Evolutionary conservation across 805 yeast genomes (phyloP), one percentile per base, ranked within the genome.

Genomic region (Schizosaccharomyces lindneri): DNA sequence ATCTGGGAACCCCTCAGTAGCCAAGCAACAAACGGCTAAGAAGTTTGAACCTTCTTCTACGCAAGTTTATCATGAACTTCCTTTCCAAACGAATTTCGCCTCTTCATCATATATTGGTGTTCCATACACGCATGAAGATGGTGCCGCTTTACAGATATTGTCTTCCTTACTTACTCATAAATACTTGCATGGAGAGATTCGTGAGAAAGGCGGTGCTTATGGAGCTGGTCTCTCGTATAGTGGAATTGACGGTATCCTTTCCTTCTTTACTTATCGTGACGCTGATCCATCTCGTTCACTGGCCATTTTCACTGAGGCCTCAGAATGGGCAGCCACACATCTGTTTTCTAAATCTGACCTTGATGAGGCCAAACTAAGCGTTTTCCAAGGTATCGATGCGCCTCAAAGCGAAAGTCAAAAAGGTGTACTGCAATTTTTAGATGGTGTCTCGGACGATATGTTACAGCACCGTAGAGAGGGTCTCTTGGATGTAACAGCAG

Each of bases 191-290:
- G 79, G 87, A 13, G 95, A 88, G 65, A 81, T 93, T 48, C 79
- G 98, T 65, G 98, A 93, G 69, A 81, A 90, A 68, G 95, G 95
- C 63, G 98, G 98, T 63, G 98, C 98, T 0, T 93, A 93, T 69
- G 98, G 98, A 6, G 97, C 95, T 5, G 98, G 98, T 3, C 85
- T 95, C 4, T 73, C 79, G 6, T 93, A 83, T 70, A 85, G 83
- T 69, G 87, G 90, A 0, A 69, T 86, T 27, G 87, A 85, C 61
- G 97, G 97, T 0, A 67, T 82, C 2, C 80, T 90, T 67, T 79
- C 85, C 43, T 87, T 78, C 73, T 93, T 84, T 72, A 88, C 97
- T 0, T 93, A 90, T 74, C 79, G 98, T 66, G 98, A 93, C 70
- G 98, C 98, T 19, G 83, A 86, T 65, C 87, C 96, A 0, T 69